Evolutionary conservation across 139 green algal genomes (phyloP), one percentile per base, ranked within the genome.

Genomic region (Asterochloris sp.): DNA sequence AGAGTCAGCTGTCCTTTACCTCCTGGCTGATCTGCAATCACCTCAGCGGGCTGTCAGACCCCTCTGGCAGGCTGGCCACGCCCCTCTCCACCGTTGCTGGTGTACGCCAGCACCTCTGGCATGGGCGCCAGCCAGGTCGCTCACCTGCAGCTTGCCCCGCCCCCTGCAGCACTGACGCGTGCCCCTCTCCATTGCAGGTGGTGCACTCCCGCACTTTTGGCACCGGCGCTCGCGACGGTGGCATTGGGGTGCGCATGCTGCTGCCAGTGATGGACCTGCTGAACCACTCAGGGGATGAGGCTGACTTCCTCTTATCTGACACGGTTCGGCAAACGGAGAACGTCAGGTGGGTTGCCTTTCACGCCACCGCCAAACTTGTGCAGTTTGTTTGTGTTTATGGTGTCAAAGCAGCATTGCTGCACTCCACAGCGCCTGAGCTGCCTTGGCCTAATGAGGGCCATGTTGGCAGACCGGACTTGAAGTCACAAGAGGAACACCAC

Each of bases 161-260:
- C 19, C 26, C 60, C 27, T 15, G 26, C 12, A 62, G 26, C 12
- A 14, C 62, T 63, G 26, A 26, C 28, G 13, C 23, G 11, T 27
- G 27, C 21, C 38, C 26, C 69, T 16, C 69, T 47, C 47, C 60
- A 21, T 6, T 69, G 26, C 85, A 94, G 92, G 79, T 94, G 38
- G 91, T 96, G 15, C 92, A 95, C 79, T 92, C 86, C 0, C 89
- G 93, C 16, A 96, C 91, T 0, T 97, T 97, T 87, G 91, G 88
- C 54, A 91, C 88, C 19, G 89, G 93, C 10, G 89, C 87, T 0
- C 73, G 85, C 16, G 83, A 74, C 0, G 90, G 84, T 14, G 92
- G 90, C 62, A 89, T 92, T 67, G 92, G 89, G 13, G 92, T 96
- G 83, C 88, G 90, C 80, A 93, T 95, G 89, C 84, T 96, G 84